These are phyloP conservation scores for Backusella tarrabulga DNA, from an alignment of 192 early-diverging fungal species.

Conservation along the genomic window DNA sequence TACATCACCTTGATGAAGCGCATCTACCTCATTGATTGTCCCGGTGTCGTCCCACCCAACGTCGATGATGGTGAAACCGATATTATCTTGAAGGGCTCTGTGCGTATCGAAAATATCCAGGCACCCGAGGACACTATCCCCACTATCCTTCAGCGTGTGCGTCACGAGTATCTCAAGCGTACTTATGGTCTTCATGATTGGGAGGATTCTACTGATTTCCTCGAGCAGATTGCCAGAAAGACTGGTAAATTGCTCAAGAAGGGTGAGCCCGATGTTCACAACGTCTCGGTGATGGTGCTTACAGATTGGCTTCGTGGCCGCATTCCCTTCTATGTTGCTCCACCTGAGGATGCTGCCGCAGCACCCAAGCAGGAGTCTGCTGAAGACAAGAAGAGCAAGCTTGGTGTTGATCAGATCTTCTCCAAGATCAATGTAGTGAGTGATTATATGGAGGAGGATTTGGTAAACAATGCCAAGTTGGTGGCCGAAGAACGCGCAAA, in stretches of 20 bases:
- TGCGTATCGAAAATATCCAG: conserved; percentile 86
- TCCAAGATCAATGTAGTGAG: conserved; percentile 88
- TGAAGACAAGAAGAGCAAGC: conserved; percentile 24
- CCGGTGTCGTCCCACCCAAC: conserved; percentile 92
- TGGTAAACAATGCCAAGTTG: conserved; percentile 60
- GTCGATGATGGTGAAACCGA: conserved; percentile 90
- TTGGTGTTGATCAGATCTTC: conserved; percentile 83
- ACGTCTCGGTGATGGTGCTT: conserved; percentile 94
- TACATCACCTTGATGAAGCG: conserved; percentile 98
- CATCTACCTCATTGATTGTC: conserved; percentile 99
- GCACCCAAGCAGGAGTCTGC: conserved; percentile 8
- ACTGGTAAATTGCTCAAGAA: conserved; percentile 93
- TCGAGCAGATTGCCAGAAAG: conserved; percentile 82
- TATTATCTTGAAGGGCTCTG: conserved; percentile 96
- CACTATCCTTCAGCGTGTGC: conserved; percentile 77
- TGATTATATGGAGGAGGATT: conserved; percentile 83
- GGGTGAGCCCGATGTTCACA: conserved; percentile 90
- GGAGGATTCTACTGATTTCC: conserved; percentile 87
- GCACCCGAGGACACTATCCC: conserved; percentile 91
- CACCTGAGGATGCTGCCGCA: conserved; percentile 54
- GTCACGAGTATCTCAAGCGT: conserved; percentile 86
- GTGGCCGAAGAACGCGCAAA: conserved; percentile 53
- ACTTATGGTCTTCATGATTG: conserved; percentile 91
- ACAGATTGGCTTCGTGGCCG: conserved; percentile 99
- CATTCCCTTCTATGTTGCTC: conserved; percentile 91